These are phyloP conservation scores for Petunia secreta DNA, from an alignment of 257 asterid genomes.

Conservation along the genomic window DNA sequence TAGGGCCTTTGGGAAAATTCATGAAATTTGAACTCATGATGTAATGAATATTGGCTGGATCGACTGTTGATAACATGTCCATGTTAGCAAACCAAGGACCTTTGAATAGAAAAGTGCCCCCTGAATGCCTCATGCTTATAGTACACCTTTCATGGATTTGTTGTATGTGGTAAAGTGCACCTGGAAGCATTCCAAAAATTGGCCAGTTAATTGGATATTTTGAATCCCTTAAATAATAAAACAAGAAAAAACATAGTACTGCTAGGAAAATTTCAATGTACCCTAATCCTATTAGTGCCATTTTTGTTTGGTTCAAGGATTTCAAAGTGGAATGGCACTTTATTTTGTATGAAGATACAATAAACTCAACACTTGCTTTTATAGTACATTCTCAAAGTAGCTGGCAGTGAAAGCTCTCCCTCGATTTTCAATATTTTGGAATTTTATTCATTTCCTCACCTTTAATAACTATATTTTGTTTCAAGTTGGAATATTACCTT, in stretches of 20 bases:
- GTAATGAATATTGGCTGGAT: conserved; percentile 56
- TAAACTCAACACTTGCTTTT: conserved; percentile 1
- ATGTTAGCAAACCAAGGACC: conserved; percentile 57
- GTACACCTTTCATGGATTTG: conserved; percentile 44
- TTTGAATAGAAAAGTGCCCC: conserved; percentile 46
- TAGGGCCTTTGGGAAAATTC: conserved; percentile 59
- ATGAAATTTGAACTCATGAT: conserved; percentile 53
- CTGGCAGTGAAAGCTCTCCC: background rate
- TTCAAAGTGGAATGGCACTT: background rate
- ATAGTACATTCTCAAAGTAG: background rate
- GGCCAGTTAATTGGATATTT: conserved; percentile 46
- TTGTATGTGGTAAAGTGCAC: conserved; percentile 35
- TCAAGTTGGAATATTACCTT: conserved; percentile 7
- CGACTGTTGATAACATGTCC: conserved; percentile 54
- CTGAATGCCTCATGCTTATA: conserved; percentile 29
- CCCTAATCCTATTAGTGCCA: conserved; percentile 27
- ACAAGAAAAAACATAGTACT: conserved; percentile 32
- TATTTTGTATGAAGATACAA: background rate
- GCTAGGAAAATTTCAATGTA: conserved; percentile 37
- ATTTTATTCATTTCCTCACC: background rate
- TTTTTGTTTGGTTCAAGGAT: conserved; percentile 2
- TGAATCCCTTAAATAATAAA: conserved; percentile 27
- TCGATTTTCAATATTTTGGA: background rate
- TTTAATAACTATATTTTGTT: background rate
- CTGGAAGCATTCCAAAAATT: conserved; percentile 51